Base-by-base conservation (phyloP, 2,329 filamentous ascomycete species). In the Aspergillus fumigatiaffinis region DNA sequence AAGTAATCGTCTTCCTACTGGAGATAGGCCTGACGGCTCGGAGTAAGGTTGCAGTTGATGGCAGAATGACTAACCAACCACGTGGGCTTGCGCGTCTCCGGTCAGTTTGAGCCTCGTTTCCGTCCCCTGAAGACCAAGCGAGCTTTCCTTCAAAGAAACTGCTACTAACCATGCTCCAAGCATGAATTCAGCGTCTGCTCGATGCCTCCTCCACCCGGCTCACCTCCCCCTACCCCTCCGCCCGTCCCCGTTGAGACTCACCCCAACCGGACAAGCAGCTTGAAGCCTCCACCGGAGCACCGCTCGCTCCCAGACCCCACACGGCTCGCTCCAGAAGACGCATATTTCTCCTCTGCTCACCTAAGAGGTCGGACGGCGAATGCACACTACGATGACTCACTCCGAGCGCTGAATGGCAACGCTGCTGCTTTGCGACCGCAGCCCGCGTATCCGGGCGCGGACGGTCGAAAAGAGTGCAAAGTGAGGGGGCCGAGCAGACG, bases 271-370 rank as follows among this genome's bases (percentile, higher is more conserved):
- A 68, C 68, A 51, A 67, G 69, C 32, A 70, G 67, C 42, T 61
- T 73, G 41, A 73, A 75, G 57, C 66, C 73, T 60, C 68, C 70
- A 59, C 65, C 69, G 21, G 66, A 68, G 29, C 68, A 71, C 47
- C 72, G 73, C 23, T 70, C 74, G 29, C 79, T 80, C 49, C 73
- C 80, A 53, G 84, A 87, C 65, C 86, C 87, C 29, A 87, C 83
- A 52, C 87, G 87, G 61, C 86, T 96, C 46, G 88, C 90, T 3
- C 91, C 91, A 17, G 89, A 93, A 77, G 91, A 96, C 84, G 91
- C 91, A 55, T 90, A 91, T 74, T 82, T 85, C 67, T 77, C 82
- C 14, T 73, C 81, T 17, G 85, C 87, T 1, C 84, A 87, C 41
- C 85, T 86, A 4, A 82, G 85, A 54, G 73, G 74, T 51, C 76